Conservation (phyloP, 73 alveolate species). For the Symbiodinium pilosum region DNA sequence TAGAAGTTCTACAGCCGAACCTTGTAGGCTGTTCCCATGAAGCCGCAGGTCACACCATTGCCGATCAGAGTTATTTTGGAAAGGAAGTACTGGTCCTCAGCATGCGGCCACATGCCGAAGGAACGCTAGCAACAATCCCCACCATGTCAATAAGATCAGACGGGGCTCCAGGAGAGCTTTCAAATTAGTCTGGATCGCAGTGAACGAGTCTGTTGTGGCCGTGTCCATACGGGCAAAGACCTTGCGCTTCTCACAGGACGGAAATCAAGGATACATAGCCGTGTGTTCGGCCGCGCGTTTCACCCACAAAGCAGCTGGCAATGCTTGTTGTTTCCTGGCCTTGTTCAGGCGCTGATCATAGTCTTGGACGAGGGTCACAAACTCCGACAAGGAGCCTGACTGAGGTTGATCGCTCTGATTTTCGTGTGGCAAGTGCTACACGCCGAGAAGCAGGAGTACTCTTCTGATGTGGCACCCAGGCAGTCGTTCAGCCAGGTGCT, state of each 20-base stretch:
- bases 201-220: constrained; percentile 8
- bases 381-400: not conserved
- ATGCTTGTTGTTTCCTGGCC: too few relatives aligned
- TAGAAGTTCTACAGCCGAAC: too few relatives aligned
- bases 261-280: too few relatives aligned
- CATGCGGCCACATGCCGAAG: not conserved
- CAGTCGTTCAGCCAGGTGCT: constrained; percentile 26
- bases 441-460: constrained; percentile 16
- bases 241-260: too few relatives aligned
- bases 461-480: not conserved
- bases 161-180: constrained; percentile 25
- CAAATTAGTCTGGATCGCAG: constrained; percentile 18
- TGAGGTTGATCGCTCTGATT: too few relatives aligned
- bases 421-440: not conserved
- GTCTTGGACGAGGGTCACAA: not conserved
- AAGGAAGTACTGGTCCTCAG: constrained; percentile 41
- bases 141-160: not conserved
- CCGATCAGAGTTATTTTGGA: constrained; percentile 20
- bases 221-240: constrained; percentile 36
- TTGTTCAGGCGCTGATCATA: not conserved
- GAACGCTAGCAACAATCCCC: not conserved
- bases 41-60: constrained; percentile 69
- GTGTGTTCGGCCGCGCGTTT: too few relatives aligned
- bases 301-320: too few relatives aligned
- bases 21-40: constrained; percentile 33